Conservation (phyloP, 2,329 filamentous ascomycete genomes). For the Lizonia empirigonia region DNA sequence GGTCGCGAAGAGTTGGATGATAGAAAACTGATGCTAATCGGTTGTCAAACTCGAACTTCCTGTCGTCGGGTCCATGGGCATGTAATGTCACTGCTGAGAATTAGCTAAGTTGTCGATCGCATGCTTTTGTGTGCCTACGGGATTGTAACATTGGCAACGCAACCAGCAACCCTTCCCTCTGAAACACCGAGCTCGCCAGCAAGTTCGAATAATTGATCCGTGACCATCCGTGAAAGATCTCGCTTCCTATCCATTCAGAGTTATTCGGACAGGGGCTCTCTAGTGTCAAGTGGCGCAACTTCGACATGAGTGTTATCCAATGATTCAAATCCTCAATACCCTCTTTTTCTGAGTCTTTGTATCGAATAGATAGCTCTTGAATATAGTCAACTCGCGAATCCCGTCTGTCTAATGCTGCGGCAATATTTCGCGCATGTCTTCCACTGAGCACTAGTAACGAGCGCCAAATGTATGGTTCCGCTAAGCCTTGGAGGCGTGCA, state of each 20-base stretch:
- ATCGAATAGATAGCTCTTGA: constrained; percentile 40
- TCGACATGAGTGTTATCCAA: constrained; percentile 33
- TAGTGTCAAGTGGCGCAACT: constrained; percentile 38
- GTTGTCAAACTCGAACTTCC: constrained; percentile 35
- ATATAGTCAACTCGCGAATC: constrained; percentile 33
- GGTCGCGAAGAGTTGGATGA: constrained; percentile 39
- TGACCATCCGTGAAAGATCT: constrained; percentile 36
- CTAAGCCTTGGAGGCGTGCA: constrained; percentile 35
- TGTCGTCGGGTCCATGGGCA: constrained; percentile 35
- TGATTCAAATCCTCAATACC: constrained; percentile 41
- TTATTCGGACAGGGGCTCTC: constrained; percentile 47
- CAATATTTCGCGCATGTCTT: constrained; percentile 31
- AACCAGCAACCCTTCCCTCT: constrained; percentile 16
- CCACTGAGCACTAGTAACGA: constrained; percentile 36
- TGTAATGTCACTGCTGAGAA: constrained; percentile 38
- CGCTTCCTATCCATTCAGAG: constrained; percentile 31
- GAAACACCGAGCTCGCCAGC: constrained; percentile 33
- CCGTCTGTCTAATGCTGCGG: constrained; percentile 29
- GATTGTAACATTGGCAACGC: constrained; percentile 39
- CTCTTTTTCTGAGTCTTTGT: constrained; percentile 26
- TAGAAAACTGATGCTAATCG: constrained; percentile 37
- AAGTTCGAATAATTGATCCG: constrained; percentile 42
- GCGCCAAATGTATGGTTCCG: constrained; percentile 45
- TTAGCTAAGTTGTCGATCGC: constrained; percentile 13
- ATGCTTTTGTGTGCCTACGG: constrained; percentile 24